Evolutionary conservation across 192 early-diverging fungal species (phyloP).

Genomic region (Hyaloraphidium curvatum): DNA sequence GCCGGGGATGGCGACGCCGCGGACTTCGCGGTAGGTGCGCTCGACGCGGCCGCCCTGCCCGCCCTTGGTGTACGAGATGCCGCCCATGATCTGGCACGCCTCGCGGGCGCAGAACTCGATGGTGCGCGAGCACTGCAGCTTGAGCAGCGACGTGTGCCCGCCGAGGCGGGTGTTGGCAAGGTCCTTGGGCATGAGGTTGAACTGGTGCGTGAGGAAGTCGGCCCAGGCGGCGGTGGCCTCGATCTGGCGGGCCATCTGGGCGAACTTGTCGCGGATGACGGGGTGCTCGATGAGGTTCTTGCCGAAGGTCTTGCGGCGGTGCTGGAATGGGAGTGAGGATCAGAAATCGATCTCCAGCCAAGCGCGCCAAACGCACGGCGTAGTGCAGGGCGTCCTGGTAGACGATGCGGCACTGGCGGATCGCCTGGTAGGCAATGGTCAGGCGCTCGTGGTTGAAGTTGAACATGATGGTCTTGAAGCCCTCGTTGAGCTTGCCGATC

Average conservation of each 20-base stretch:
- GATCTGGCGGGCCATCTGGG: slow-evolving; percentile 64
- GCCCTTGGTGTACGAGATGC: slow-evolving; percentile 58
- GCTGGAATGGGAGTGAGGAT: no score
- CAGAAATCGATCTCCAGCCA: no score
- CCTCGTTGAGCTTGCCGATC: slow-evolving; percentile 68
- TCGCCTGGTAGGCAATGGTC: slow-evolving; percentile 71
- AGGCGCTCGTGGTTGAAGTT: slow-evolving; percentile 38
- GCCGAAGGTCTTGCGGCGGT: slow-evolving; percentile 74
- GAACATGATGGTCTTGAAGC: slow-evolving; percentile 44
- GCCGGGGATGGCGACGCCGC: slow-evolving; percentile 67
- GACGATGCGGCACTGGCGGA: slow-evolving; percentile 66
- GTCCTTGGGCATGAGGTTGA: slow-evolving; percentile 37
- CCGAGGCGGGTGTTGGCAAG: slow-evolving; percentile 56
- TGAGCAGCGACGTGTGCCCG: slow-evolving; percentile 67
- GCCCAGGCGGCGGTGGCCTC: slow-evolving; percentile 74
- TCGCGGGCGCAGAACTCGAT: slow-evolving; percentile 75
- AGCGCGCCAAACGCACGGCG: no score
- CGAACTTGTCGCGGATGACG: slow-evolving; percentile 44
- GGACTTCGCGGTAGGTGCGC: slow-evolving; percentile 68
- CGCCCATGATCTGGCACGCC: slow-evolving; percentile 83
- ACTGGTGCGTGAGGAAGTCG: slow-evolving; percentile 55
- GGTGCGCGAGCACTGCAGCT: slow-evolving; percentile 65
- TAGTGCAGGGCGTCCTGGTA: no score
- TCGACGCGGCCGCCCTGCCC: slow-evolving; percentile 57
- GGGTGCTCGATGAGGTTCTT: slow-evolving; percentile 70